Base-by-base conservation (phyloP, 1,284 basidiomycete species). In the Marasmius fiardii region DNA sequence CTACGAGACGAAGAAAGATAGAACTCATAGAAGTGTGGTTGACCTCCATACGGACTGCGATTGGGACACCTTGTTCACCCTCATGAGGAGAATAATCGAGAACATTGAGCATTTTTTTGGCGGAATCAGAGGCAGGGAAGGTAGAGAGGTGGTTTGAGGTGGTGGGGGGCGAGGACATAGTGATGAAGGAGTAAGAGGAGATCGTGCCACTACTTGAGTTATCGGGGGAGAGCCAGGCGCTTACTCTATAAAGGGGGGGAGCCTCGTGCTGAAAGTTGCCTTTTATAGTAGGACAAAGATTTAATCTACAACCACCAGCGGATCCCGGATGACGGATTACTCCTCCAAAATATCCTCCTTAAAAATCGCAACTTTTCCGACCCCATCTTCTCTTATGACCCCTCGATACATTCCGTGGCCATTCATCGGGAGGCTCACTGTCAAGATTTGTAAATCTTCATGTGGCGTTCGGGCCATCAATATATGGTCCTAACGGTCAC, bases 361-460 rank as follows among this genome's bases (percentile, higher is more conserved):
- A 67, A 92, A 92, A 55, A 92, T 88, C 4, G 90, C 90, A 0
- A 87, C 88, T 67, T 81, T 81, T 0, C 88, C 77, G 4, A 82
- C 65, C 7, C 86, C 88, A 54, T 90, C 87, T 54, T 76, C 73
- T 31, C 76, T 71, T 44, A 92, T 83, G 14, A 92, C 74, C 3
- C 91, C 91, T 48, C 90, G 77, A 65, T 91, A 92, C 91, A 93
- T 93, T 2, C 89, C 87, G 20, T 78, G 74, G 58, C 83, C 86
- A 64, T 92, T 92, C 58, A 93, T 65, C 3, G 86, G 80, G 72
- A 88, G 79, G 0, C 85, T 72, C 34, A 88, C 86, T 90, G 61
- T 11, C 31, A 33, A n/a, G 11, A 49, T 58, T 54, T 37, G 50
- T 20, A 28, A 43, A 51, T 24, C 47, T 44, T 26, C 35, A 34